Conservation (phyloP, 208 protist genomes). For the Acanthamoeba royreba region DNA sequence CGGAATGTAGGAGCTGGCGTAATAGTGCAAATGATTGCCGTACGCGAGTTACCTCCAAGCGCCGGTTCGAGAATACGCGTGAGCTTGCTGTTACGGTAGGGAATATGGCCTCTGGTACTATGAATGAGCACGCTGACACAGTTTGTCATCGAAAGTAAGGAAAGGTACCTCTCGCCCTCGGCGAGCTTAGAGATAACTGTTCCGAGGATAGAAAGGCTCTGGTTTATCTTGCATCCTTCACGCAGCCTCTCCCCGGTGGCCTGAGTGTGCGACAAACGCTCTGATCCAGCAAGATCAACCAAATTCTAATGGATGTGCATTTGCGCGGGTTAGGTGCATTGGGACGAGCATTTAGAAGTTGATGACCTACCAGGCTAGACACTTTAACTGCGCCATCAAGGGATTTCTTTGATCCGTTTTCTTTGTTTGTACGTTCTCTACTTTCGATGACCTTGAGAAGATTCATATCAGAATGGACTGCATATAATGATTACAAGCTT, state of each 20-base stretch:
- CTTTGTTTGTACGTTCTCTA: neutral
- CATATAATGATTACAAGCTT: neutral
- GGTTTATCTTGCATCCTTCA: slow-evolving; percentile 96
- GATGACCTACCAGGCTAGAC: slow-evolving; percentile 10
- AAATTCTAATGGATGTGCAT: slow-evolving; percentile 85
- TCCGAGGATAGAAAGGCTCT: slow-evolving; percentile 88
- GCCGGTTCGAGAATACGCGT: slow-evolving; percentile 81
- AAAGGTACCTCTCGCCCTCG: slow-evolving; percentile 43
- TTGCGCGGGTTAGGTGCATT: neutral
- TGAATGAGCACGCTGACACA: too few species aligned
- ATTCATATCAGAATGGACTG: neutral
- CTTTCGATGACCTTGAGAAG: slow-evolving; percentile 21
- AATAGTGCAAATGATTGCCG: slow-evolving; percentile 79
- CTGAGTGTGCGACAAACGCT: slow-evolving; percentile 89
- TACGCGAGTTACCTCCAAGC: slow-evolving; percentile 79
- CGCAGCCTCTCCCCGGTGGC: slow-evolving; percentile 89
- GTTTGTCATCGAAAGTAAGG: neutral
- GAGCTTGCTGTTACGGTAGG: slow-evolving; percentile 83
- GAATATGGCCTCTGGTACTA: slow-evolving; percentile 71
- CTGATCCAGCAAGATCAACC: slow-evolving; percentile 96
- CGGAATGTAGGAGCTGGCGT: slow-evolving; percentile 56
- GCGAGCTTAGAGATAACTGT: slow-evolving; percentile 79
- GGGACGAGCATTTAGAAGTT: neutral
- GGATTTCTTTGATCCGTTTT: neutral
- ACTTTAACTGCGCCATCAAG: slow-evolving; percentile 46